Base-by-base conservation (phyloP, 2,329 filamentous ascomycete genomes). In the Fusarium sp. region DNA sequence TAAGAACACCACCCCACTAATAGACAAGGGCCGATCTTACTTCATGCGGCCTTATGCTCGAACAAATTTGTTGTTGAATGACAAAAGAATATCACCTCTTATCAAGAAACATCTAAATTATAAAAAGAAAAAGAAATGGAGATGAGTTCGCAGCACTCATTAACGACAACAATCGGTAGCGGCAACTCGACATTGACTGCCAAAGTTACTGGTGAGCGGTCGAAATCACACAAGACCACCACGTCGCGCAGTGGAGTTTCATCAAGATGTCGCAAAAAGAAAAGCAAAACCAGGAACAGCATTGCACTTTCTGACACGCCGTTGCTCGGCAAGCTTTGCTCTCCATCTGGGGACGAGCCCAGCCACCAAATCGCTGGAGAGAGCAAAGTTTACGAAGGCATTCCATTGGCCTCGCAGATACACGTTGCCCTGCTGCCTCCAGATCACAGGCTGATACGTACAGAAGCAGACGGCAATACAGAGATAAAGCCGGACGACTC, bases 361-460 rank as follows among this genome's bases (percentile, higher is more conserved):
- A 10, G 0, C 4, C 10, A 6, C 3, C 26, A 3, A 30, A 30
- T n/a, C 8, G 4, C 10, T 26, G 10, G 10, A n/a, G 3, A 18
- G 16, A 30, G 6, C 6, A 13, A 16, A 3, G 26, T 9, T 8
- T 11, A 26, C 5, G 2, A 11, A 3, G 6, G 4, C 4, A 16
- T 38, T 8, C 13, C 16, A 38, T 8, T 16, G 15, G 0, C 10
- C 0, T 30, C 41, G n/a, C 5, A 16, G 2, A 4, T 23, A 23
- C 16, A 16, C n/a, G 3, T 8, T 10, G 18, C 12, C 2, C 8
- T 20, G 38, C 18, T 20, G 16, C 6, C 7, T 15, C 6, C 9
- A 30, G 4, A 12, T 30, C 26, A 16, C 11, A 30, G n/a, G 11
- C 9, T 30, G 10, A 45, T 30, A 45, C 4, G 23, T 11, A n/a